These are phyloP conservation scores for Fusarium scirpi DNA, from an alignment of 2,329 filamentous ascomycete species.

Conservation along the genomic window DNA sequence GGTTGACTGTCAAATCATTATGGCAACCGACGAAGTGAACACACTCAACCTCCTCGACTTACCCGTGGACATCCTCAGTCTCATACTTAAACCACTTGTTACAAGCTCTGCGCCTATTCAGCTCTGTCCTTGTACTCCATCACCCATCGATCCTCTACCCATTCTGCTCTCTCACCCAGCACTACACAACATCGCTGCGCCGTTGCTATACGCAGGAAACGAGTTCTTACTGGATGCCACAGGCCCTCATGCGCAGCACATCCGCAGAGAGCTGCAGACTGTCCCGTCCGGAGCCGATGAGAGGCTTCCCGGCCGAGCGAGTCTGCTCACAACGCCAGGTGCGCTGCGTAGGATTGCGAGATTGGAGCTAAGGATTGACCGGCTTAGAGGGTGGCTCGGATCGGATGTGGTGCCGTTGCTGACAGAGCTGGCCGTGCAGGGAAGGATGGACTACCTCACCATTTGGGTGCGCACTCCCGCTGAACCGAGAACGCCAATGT, in stretches of 20 bases:
- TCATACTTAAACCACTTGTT: constrained; percentile 50
- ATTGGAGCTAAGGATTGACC: constrained; percentile 48
- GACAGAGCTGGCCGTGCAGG: constrained; percentile 50
- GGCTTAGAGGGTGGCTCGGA: constrained; percentile 51
- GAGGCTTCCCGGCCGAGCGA: constrained; percentile 18
- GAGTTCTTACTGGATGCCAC: constrained; percentile 49
- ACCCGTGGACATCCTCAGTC: constrained; percentile 50
- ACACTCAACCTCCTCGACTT: constrained; percentile 51
- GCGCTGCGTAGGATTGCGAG: constrained; percentile 46
- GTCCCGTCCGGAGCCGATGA: constrained; percentile 32
- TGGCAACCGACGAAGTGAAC: constrained; percentile 19
- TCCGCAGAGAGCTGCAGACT: constrained; percentile 43
- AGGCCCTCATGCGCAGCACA: constrained; percentile 45
- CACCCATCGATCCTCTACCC: constrained; percentile 43
- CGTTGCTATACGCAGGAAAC: constrained; percentile 51
- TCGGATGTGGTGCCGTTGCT: constrained; percentile 47
- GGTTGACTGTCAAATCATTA: constrained; percentile 5
- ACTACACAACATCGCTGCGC: constrained; percentile 50
- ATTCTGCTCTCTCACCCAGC: constrained; percentile 51
- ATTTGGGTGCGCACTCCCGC: constrained; percentile 35
- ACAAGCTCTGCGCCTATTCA: constrained; percentile 40
- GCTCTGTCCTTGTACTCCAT: constrained; percentile 48
- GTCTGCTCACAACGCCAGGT: constrained; percentile 43
- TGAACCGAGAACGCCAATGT: constrained; percentile 18
- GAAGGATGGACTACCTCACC: constrained; percentile 46